A percentile compares a stretch with the other conserved stretches of the same genome.
Evolutionary conservation across 1,139 yeast genomes (phyloP).

Genomic region (Arxiozyma heterogenica): DNA sequence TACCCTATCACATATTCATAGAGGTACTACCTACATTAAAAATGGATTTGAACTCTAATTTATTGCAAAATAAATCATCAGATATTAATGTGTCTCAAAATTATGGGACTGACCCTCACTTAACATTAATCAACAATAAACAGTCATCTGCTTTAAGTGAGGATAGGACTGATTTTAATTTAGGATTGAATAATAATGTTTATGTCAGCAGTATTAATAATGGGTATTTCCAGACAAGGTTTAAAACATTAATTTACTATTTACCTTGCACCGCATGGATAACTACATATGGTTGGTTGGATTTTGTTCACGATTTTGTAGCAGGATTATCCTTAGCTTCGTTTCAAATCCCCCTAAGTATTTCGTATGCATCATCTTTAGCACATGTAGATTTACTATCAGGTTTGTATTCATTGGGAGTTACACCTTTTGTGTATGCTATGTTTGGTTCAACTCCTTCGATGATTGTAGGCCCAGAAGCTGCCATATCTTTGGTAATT

Average conservation of each 20-base stretch:
- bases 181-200: not conserved
- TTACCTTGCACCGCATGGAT: conserved; percentile 79
- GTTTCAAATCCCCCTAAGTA: conserved; percentile 81
- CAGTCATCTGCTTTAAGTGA: not conserved
- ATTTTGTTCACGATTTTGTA: conserved; percentile 61
- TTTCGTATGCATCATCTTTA: conserved; percentile 81
- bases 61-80: not conserved
- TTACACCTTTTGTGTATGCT: conserved; percentile 76
- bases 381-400: conserved; percentile 87
- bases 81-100: not conserved
- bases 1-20: conserved; percentile 33
- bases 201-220: not conserved
- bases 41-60: not conserved
- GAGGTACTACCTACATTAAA: not conserved
- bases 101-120: not conserved
- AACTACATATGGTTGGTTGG: conserved; percentile 44
- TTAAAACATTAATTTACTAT: conserved; percentile 50
- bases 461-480: conserved; percentile 96
- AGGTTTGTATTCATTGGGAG: conserved; percentile 72
- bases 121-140: not conserved
- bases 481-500: conserved; percentile 81
- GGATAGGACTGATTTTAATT: not conserved
- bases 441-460: conserved; percentile 88
- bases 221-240: not conserved
- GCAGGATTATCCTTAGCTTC: conserved; percentile 88